Conservation (phyloP, 129 eudicot species). For the Deinandra increscens region DNA sequence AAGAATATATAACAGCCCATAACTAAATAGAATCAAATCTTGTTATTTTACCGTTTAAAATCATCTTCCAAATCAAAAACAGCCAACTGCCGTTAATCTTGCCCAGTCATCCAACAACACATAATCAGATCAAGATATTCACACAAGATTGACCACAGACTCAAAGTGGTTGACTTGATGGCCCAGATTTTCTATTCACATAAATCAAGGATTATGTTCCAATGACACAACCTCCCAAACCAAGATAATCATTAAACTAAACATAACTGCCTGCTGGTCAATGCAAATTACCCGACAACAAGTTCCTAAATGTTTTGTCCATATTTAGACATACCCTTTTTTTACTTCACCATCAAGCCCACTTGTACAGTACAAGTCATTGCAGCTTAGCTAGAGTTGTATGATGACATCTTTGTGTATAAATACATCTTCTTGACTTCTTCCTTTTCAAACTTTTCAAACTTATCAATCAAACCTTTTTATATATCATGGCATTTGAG, state of each 20-base stretch:
- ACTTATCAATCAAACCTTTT: constrained; percentile 6
- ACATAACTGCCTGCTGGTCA: constrained; percentile 32
- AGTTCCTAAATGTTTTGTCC: constrained; percentile 45
- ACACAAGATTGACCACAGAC: constrained; percentile 25
- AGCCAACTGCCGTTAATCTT: constrained; percentile 13
- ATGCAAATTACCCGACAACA: constrained; percentile 35
- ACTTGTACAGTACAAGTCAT: constrained; percentile 14
- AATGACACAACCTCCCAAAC: constrained; percentile 31
- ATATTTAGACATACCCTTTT: constrained; percentile 32
- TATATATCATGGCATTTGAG: constrained; percentile 21
- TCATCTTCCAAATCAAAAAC: constrained; percentile 20
- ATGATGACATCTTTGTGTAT: constrained; percentile 21
- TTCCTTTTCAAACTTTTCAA: too few species aligned
- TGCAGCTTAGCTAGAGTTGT: constrained; percentile 11
- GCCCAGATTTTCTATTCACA: constrained; percentile 11
- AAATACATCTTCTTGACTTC: constrained; percentile 34
- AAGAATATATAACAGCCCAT: not conserved
- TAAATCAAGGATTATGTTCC: constrained; percentile 30
- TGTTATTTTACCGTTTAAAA: constrained; percentile 3
- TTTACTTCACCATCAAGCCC: constrained; percentile 25
- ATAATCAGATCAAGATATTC: constrained; percentile 19
- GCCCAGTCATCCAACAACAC: constrained; percentile 2
- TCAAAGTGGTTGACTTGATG: constrained; percentile 24
- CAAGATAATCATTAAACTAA: constrained; percentile 7
- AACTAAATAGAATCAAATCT: constrained; percentile 30